Evolutionary conservation across 2,329 filamentous ascomycete genomes (phyloP).

Genomic region (Madurella fahalii): DNA sequence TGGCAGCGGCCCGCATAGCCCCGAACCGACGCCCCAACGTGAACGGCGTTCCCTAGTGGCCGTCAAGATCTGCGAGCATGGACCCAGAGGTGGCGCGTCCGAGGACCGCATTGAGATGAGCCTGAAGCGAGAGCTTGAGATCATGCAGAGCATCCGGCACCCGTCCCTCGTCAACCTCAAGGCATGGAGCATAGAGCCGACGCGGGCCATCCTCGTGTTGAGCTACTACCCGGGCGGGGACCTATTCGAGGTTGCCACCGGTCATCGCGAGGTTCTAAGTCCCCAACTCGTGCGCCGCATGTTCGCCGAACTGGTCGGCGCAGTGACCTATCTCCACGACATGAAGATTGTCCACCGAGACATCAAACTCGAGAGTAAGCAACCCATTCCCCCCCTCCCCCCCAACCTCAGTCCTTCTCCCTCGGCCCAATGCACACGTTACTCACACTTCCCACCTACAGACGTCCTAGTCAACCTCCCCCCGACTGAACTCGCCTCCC

Average conservation of each 20-base stretch:
- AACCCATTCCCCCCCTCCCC: background rate
- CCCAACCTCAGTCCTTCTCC: constrained; percentile 12
- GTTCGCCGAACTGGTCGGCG: constrained; percentile 83
- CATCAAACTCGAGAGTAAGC: constrained; percentile 76
- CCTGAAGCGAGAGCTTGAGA: constrained; percentile 89
- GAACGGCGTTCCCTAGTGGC: constrained; percentile 82
- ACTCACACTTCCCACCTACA: constrained; percentile 33
- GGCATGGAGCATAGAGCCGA: constrained; percentile 82
- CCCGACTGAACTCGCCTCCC: constrained; percentile 59
- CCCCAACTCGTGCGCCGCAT: constrained; percentile 73
- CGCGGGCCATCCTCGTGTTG: constrained; percentile 77
- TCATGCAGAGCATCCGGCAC: constrained; percentile 82
- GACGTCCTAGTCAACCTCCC: constrained; percentile 89
- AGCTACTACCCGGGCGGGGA: constrained; percentile 93
- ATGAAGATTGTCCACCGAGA: constrained; percentile 90
- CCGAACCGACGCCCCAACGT: constrained; percentile 37
- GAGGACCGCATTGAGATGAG: constrained; percentile 92
- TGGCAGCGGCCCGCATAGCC: constrained; percentile 33
- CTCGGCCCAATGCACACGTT: background rate
- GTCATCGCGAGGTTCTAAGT: constrained; percentile 63
- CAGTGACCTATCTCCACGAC: constrained; percentile 79
- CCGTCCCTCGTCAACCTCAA: constrained; percentile 88
- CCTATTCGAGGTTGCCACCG: constrained; percentile 84
- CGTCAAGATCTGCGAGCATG: constrained; percentile 93
- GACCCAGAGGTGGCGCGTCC: constrained; percentile 86